Percentiles rank a stretch among this genome's conserved stretches.
Conservation (phyloP, 169 alveolate genomes). For the Plasmodium ovale region DNA sequence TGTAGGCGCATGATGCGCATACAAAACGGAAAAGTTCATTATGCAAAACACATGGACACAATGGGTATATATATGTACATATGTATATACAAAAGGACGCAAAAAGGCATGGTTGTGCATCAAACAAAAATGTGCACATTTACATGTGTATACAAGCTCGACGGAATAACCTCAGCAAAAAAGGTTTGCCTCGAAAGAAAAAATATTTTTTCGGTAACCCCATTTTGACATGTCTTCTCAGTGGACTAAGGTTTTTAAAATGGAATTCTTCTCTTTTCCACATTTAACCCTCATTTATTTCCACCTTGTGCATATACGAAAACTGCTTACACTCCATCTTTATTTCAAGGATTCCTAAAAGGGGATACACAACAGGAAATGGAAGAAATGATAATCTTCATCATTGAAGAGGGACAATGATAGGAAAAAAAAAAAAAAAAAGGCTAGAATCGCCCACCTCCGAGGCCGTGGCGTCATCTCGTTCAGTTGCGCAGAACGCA, state of each 20-base stretch:
- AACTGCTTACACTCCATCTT: constrained; percentile 73
- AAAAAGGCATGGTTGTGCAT: no score
- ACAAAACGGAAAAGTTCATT: no score
- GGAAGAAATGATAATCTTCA: neutral
- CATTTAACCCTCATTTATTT: constrained; percentile 34
- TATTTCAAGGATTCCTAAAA: constrained; percentile 51
- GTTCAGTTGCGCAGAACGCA: no score
- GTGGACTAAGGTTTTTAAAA: no score
- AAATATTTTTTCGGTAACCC: no score
- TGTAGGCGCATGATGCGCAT: neutral
- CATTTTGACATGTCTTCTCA: no score
- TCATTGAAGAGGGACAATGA: neutral
- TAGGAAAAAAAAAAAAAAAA: neutral
- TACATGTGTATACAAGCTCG: no score
- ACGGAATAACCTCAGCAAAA: no score
- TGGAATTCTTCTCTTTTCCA: no score
- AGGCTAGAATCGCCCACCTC: neutral
- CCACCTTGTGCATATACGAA: constrained; percentile 63
- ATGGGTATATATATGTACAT: neutral
- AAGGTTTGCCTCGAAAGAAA: no score
- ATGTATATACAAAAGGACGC: neutral
- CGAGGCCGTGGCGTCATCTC: no score
- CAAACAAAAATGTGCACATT: no score
- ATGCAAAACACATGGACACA: neutral
- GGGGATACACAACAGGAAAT: constrained; percentile 7